Percentiles rank a stretch among this genome's conserved stretches.
These are phyloP conservation scores for Hansenula sp. DNA, from an alignment of 1,139 yeast species.

Conservation along the genomic window DNA sequence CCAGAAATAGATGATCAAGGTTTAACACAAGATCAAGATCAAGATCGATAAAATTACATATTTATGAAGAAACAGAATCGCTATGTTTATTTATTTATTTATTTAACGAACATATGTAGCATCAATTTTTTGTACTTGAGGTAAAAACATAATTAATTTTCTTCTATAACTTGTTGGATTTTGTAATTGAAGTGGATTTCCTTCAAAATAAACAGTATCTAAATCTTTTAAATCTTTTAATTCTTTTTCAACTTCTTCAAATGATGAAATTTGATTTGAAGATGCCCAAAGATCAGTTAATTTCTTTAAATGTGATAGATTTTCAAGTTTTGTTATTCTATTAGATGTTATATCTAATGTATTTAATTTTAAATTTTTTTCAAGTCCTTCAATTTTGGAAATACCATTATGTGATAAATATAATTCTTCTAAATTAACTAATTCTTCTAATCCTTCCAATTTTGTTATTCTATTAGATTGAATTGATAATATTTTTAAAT, in stretches of 20 bases:
- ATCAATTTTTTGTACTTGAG: constrained; percentile 80
- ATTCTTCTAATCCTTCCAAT: constrained; percentile 74
- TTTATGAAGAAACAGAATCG: too few species aligned
- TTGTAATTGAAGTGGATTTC: constrained; percentile 78
- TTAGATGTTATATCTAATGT: constrained; percentile 84
- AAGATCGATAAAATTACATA: too few species aligned
- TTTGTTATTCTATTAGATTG: constrained; percentile 81
- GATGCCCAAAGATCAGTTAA: constrained; percentile 96
- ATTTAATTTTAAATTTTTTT: constrained; percentile 59
- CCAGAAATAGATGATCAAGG: constrained; percentile 7
- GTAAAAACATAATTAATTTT: constrained; percentile 67
- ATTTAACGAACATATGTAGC: constrained; percentile 61
- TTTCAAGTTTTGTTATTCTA: constrained; percentile 54
- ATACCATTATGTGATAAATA: constrained; percentile 88
- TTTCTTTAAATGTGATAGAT: constrained; percentile 57
- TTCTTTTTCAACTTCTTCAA: constrained; percentile 64
- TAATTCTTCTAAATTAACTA: constrained; percentile 74
- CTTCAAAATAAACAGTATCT: constrained; percentile 91
- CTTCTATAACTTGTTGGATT: constrained; percentile 82
- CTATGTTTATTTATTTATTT: background rate
- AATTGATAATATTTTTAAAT: constrained; percentile 74
- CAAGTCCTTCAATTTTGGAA: constrained; percentile 71
- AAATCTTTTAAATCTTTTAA: constrained; percentile 59
- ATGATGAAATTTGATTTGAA: constrained; percentile 61
- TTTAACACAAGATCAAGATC: too few species aligned